Evolutionary conservation across 495 filamentous ascomycete species (phyloP).

Genomic region (Tetracladium setigerum): DNA sequence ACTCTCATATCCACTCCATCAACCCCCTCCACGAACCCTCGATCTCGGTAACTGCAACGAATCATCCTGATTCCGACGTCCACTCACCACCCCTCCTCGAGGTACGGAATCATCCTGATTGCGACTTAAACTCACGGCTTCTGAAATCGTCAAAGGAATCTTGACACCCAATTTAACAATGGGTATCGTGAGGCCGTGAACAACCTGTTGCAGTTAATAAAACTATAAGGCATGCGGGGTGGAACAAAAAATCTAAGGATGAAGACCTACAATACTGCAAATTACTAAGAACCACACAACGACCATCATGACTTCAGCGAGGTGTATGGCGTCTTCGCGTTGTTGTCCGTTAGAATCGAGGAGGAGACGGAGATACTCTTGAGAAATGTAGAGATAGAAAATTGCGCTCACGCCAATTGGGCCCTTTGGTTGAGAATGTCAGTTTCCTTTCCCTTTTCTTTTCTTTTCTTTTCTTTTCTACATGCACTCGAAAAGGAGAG

Average conservation of each 20-base stretch:
- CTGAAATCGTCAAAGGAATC: slow-evolving; percentile 67
- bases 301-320: slow-evolving; percentile 57
- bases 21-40: too few relatives aligned
- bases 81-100: too few relatives aligned
- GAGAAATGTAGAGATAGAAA: slow-evolving; percentile 77
- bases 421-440: slow-evolving; percentile 22
- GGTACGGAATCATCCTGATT: too few relatives aligned
- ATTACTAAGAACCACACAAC: slow-evolving; percentile 84
- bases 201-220: slow-evolving; percentile 48
- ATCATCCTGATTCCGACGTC: too few relatives aligned
- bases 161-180: slow-evolving; percentile 76
- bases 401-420: slow-evolving; percentile 91
- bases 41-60: too few relatives aligned
- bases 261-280: slow-evolving; percentile 70
- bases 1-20: too few relatives aligned
- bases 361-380: slow-evolving; percentile 56
- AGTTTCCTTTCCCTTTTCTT: too few relatives aligned
- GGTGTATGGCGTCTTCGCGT: slow-evolving; percentile 55
- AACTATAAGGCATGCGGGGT: background rate
- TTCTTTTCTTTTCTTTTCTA: too few relatives aligned
- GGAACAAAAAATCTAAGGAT: background rate
- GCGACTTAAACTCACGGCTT: background rate
- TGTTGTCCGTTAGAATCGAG: slow-evolving; percentile 45
- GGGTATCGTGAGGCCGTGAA: slow-evolving; percentile 81
- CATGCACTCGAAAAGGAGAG: too few relatives aligned